Conservation (phyloP, 805 yeast species). For the Pichia eremophila region DNA sequence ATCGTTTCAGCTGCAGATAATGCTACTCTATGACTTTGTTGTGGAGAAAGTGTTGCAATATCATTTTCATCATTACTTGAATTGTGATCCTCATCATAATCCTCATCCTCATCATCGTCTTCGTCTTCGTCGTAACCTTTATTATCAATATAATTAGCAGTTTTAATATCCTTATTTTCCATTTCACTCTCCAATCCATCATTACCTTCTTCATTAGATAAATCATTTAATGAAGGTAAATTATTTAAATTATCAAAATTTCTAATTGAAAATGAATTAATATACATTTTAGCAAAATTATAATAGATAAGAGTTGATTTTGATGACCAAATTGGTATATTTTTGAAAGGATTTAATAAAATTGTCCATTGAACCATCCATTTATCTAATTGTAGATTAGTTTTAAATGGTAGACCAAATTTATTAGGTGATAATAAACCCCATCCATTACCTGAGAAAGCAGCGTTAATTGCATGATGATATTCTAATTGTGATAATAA, state of each 20-base stretch:
- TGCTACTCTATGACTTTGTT: slow-evolving; percentile 28
- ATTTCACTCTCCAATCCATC: slow-evolving; percentile 7
- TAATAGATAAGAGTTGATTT: slow-evolving; percentile 62
- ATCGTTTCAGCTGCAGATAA: slow-evolving; percentile 56
- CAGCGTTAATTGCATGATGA: slow-evolving; percentile 51
- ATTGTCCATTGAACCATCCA: slow-evolving; percentile 83
- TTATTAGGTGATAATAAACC: slow-evolving; percentile 48
- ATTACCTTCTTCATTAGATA: slow-evolving; percentile 10
- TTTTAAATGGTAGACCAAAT: slow-evolving; percentile 60
- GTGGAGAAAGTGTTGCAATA: slow-evolving; percentile 1
- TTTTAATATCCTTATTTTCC: no score
- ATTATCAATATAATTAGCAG: no score
- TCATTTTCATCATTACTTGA: slow-evolving; percentile 9
- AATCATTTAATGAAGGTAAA: slow-evolving; percentile 20
- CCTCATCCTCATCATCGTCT: slow-evolving; percentile 14
- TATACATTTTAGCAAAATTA: slow-evolving; percentile 68
- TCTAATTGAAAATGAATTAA: slow-evolving; percentile 44
- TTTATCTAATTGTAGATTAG: slow-evolving; percentile 57
- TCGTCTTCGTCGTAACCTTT: slow-evolving; percentile 10
- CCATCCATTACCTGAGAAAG: slow-evolving; percentile 45
- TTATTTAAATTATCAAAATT: slow-evolving; percentile 30
- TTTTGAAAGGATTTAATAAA: slow-evolving; percentile 46
- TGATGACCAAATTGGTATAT: slow-evolving; percentile 51
- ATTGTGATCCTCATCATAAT: slow-evolving; percentile 7
- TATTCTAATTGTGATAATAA: slow-evolving; percentile 60